phyloP scores from a whole-genome alignment of 805 yeast genomes.

The Lipomyces kockii region DNA sequence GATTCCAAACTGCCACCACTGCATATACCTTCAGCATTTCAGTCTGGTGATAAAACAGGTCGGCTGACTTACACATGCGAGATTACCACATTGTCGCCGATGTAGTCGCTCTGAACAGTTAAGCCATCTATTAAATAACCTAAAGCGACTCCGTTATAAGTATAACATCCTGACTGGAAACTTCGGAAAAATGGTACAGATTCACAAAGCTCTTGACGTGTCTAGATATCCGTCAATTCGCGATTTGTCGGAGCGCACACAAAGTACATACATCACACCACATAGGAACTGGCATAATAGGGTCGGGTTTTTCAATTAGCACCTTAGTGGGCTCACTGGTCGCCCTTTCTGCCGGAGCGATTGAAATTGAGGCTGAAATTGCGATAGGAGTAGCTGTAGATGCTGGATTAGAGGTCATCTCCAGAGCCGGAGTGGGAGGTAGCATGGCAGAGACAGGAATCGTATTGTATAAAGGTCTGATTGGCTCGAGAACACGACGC shows the following conservation, averaged over 20 bases:
- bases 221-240: constrained; percentile 1
- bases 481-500: background rate
- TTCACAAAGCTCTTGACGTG: constrained; percentile 16
- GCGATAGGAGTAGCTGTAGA: background rate
- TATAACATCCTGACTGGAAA: constrained; percentile 13
- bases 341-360: background rate
- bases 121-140: constrained; percentile 14
- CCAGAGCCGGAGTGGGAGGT: background rate
- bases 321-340: background rate
- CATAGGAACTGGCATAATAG: background rate
- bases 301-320: background rate
- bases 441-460: background rate
- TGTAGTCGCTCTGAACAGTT: constrained; percentile 5
- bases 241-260: background rate
- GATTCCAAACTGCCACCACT: constrained; percentile 2
- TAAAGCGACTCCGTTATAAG: constrained; percentile 9
- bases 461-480: background rate
- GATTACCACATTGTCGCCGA: constrained; percentile 6
- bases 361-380: background rate
- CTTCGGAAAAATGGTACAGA: constrained; percentile 10
- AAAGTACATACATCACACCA: constrained; percentile 3
- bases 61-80: constrained; percentile 6
- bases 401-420: background rate
- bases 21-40: background rate
- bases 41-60: background rate